Percentiles rank a stretch among this genome's conserved stretches.
phyloP scores from a whole-genome alignment of 805 yeast species.

The Scheffersomyces lignosus region DNA sequence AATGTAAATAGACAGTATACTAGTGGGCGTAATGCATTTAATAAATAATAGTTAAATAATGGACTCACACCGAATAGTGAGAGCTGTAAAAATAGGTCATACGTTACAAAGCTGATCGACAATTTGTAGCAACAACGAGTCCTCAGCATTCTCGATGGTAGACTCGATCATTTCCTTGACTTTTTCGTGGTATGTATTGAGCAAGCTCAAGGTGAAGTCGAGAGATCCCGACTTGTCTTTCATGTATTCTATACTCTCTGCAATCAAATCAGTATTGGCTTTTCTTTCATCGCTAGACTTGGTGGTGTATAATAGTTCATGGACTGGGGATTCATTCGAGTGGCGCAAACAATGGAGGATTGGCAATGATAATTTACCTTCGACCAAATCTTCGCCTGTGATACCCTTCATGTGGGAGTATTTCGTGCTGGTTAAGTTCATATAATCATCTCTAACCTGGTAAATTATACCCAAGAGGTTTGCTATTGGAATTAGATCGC shows the following conservation, averaged over 20 bases:
- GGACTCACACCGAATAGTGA: no score
- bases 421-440: constrained; percentile 58
- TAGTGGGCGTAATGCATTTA: neutral
- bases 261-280: constrained; percentile 12
- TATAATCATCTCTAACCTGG: constrained; percentile 83
- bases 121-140: constrained; percentile 11
- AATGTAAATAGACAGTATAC: neutral
- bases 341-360: constrained; percentile 54
- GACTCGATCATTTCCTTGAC: constrained; percentile 15
- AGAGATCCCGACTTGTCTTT: constrained; percentile 21
- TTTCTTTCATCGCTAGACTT: constrained; percentile 16
- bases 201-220: constrained; percentile 20
- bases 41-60: no score
- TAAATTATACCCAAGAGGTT: constrained; percentile 78
- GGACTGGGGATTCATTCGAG: constrained; percentile 21
- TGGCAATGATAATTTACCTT: constrained; percentile 88
- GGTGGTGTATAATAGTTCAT: constrained; percentile 18
- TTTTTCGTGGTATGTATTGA: constrained; percentile 19
- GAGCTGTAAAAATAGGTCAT: no score
- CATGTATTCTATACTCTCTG: constrained; percentile 23
- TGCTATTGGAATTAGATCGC: constrained; percentile 56
- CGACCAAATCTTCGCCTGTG: constrained; percentile 79
- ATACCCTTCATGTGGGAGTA: constrained; percentile 65
- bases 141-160: constrained; percentile 1
- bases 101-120: constrained; percentile 18